Evolutionary conservation across 1,284 basidiomycete species (phyloP).

Genomic region (Puccinia horiana): DNA sequence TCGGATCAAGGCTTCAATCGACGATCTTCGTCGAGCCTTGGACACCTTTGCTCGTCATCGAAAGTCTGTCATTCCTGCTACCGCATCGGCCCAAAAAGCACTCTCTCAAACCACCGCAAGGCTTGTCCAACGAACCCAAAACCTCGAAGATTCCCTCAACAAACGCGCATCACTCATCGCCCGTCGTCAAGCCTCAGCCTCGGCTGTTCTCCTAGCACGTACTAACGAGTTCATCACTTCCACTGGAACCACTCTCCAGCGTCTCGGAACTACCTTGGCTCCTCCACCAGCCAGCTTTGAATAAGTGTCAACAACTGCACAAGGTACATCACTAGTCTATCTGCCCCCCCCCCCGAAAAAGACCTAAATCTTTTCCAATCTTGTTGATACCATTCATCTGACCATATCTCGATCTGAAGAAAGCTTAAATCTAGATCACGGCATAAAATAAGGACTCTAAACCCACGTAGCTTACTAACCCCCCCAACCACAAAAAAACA

Average conservation of each 20-base stretch:
- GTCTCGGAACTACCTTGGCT: constrained; percentile 19
- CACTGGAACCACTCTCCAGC: constrained; percentile 32
- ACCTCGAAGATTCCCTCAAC: neutral
- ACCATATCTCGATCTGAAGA: neutral
- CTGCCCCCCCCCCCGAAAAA: too few species aligned
- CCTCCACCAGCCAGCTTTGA: neutral
- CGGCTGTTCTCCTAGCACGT: constrained; percentile 18
- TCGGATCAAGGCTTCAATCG: constrained; percentile 9
- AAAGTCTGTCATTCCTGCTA: constrained; percentile 5
- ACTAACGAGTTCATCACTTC: constrained; percentile 19
- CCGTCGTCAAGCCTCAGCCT: neutral
- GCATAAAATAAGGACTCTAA: neutral
- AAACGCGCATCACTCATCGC: neutral
- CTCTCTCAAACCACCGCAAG: neutral
- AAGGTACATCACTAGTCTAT: neutral
- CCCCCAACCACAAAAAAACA: neutral
- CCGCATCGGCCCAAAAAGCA: neutral
- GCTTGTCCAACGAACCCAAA: constrained; percentile 1
- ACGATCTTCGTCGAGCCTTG: constrained; percentile 11
- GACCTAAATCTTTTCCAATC: neutral
- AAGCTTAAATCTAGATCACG: neutral
- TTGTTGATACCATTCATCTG: neutral
- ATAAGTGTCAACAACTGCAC: neutral
- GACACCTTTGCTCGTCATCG: constrained; percentile 17
- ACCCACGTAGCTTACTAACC: neutral